phyloP scores from a whole-genome alignment of 768 basidiomycete species.

The Trametes sanguinea region DNA sequence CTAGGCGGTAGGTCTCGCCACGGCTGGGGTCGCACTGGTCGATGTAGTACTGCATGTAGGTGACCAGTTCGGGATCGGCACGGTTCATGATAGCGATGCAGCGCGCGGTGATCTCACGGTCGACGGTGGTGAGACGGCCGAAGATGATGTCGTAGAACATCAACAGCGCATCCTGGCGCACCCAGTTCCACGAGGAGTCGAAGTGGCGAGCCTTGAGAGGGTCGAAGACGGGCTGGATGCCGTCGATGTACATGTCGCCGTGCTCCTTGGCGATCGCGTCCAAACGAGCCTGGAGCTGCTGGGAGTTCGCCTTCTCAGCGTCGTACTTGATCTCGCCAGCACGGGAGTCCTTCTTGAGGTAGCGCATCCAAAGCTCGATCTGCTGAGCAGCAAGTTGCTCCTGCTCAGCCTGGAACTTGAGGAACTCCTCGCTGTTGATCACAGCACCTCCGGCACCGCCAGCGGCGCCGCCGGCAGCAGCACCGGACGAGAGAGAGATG shows the following conservation, averaged over 20 bases:
- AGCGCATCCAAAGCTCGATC: conserved; percentile 95
- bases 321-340: conserved; percentile 90
- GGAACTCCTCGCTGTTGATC: conserved; percentile 98
- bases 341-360: conserved; percentile 90
- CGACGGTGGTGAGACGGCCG: conserved; percentile 89
- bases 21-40: conserved; percentile 75
- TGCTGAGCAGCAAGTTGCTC: conserved; percentile 90
- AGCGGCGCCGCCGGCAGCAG: conserved; percentile 59
- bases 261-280: conserved; percentile 91
- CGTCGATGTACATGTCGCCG: conserved; percentile 90
- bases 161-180: conserved; percentile 90
- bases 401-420: conserved; percentile 94
- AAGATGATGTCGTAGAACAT: conserved; percentile 99
- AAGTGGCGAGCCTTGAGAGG: conserved; percentile 96
- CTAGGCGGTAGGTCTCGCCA: conserved; percentile 92
- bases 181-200: conserved; percentile 99
- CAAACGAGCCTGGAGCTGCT: conserved; percentile 77
- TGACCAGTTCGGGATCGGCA: conserved; percentile 87
- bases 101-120: conserved; percentile 94
- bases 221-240: conserved; percentile 94
- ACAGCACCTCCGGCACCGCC: conserved; percentile 74
- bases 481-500: conserved; percentile 75
- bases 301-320: conserved; percentile 73
- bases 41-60: conserved; percentile 96
- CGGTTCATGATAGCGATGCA: conserved; percentile 98